These are phyloP conservation scores for Knoxdaviesia capensis DNA, from an alignment of 2,329 filamentous ascomycete species.

Conservation along the genomic window DNA sequence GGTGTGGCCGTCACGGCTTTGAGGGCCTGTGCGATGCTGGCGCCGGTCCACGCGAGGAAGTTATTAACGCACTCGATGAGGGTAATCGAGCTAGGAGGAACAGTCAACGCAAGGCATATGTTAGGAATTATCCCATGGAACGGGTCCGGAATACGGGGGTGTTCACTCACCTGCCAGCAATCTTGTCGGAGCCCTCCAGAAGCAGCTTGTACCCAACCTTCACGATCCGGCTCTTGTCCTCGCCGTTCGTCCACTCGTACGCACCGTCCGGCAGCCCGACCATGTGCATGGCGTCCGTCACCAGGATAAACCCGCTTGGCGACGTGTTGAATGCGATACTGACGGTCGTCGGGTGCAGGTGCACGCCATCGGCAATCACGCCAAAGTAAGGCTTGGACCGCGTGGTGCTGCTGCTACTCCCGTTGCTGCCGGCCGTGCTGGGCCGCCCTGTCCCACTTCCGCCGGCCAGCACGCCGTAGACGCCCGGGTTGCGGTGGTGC, in stretches of 20 bases:
- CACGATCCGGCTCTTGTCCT: conserved; percentile 33
- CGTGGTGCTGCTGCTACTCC: conserved; percentile 35
- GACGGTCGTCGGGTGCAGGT: conserved; percentile 71
- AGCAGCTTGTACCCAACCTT: conserved; percentile 56
- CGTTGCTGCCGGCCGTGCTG: too few relatives aligned
- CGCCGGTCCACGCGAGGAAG: conserved; percentile 56
- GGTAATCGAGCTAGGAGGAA: conserved; percentile 34
- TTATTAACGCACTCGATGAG: conserved; percentile 71
- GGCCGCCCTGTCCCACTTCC: background rate
- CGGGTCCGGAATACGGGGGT: background rate
- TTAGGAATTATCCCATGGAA: background rate
- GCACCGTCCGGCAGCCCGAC: conserved; percentile 66
- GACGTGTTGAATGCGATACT: conserved; percentile 81
- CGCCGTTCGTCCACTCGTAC: conserved; percentile 70
- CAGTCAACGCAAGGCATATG: background rate
- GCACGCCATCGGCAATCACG: conserved; percentile 77
- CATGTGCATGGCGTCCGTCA: conserved; percentile 83
- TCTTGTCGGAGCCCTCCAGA: conserved; percentile 58
- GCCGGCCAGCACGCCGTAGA: conserved; percentile 53
- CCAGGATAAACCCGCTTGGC: conserved; percentile 66
- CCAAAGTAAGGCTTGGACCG: conserved; percentile 57
- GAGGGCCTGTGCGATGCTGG: conserved; percentile 45
- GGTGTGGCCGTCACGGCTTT: conserved; percentile 58
- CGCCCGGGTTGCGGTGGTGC: conserved; percentile 76
- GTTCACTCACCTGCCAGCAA: conserved; percentile 48